A percentile compares a stretch with the other conserved stretches of the same genome.
These are phyloP conservation scores for Setomelanomma holmii DNA, from an alignment of 2,329 filamentous ascomycete genomes.

Conservation along the genomic window DNA sequence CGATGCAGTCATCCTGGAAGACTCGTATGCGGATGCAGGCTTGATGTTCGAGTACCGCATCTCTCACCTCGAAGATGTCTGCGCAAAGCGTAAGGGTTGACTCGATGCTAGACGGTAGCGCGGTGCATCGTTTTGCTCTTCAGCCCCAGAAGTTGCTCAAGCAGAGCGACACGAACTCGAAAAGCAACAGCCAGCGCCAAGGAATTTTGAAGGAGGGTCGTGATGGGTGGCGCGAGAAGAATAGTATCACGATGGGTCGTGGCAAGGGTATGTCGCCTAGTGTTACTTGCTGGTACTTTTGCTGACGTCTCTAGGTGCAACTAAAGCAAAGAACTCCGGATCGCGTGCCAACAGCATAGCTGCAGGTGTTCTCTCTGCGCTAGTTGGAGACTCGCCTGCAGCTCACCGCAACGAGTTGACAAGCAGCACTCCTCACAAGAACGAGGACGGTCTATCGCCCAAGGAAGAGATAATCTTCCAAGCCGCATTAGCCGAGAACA, in stretches of 20 bases:
- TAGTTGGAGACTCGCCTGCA: not conserved
- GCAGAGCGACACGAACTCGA: not conserved
- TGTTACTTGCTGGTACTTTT: not conserved
- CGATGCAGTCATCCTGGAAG: not conserved
- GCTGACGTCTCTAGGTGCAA: not conserved
- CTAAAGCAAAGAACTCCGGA: too few species aligned
- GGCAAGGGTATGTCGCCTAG: not conserved
- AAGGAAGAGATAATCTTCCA: too few species aligned
- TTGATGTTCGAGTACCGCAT: not conserved
- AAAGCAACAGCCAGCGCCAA: not conserved
- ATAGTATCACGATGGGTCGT: not conserved
- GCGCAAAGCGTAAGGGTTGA: not conserved
- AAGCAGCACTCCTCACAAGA: too few species aligned
- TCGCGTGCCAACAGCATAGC: too few species aligned
- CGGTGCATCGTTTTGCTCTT: not conserved
- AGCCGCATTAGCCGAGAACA: too few species aligned
- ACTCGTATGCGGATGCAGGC: not conserved
- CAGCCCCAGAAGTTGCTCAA: not conserved
- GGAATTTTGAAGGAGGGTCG: not conserved
- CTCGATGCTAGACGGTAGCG: not conserved
- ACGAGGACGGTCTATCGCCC: too few species aligned
- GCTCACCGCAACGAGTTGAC: not conserved
- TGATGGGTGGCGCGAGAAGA: not conserved
- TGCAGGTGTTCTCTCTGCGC: too few species aligned
- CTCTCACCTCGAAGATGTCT: not conserved